A percentile compares a stretch with the other conserved stretches of the same genome.
Evolutionary conservation across 176 grass and related monocot species (phyloP).

Genomic region (Carex pumila): DNA sequence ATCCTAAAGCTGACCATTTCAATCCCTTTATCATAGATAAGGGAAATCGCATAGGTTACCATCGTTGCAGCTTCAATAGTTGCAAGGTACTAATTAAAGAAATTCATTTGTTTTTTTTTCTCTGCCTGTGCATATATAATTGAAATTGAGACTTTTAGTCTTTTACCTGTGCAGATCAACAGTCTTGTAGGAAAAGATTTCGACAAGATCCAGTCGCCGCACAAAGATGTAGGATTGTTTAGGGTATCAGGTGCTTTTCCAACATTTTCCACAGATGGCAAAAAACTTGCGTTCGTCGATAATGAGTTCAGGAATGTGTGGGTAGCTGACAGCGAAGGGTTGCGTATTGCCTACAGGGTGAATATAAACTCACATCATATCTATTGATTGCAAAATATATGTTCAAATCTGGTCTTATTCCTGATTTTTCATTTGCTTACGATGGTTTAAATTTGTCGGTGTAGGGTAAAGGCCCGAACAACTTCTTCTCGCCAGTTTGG

Average conservation of each 20-base stretch:
- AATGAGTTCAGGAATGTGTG: constrained; percentile 39
- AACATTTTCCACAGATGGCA: constrained; percentile 28
- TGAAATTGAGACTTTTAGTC: background rate
- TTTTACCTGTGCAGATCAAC: background rate
- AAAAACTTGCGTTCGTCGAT: constrained; percentile 40
- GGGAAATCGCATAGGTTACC: too few species aligned
- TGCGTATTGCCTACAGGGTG: constrained; percentile 7
- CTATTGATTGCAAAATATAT: background rate
- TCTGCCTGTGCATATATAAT: background rate
- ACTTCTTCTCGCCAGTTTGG: constrained; percentile 23
- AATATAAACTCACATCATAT: background rate
- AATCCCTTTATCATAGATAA: too few species aligned
- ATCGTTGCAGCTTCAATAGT: too few species aligned
- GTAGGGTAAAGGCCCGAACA: background rate
- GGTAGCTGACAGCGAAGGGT: constrained; percentile 23
- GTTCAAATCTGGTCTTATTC: background rate
- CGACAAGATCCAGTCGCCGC: constrained; percentile 9
- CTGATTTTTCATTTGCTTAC: background rate
- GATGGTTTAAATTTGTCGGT: background rate
- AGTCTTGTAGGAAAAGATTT: background rate
- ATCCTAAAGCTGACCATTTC: too few species aligned
- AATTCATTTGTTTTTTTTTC: background rate
- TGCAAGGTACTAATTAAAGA: constrained; percentile 8
- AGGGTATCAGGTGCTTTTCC: constrained; percentile 38
- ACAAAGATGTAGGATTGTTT: constrained; percentile 1